Percentiles rank a stretch among this genome's conserved stretches.
Evolutionary conservation across 2,329 filamentous ascomycete species (phyloP).

Genomic region (Tolypocladium sp.): DNA sequence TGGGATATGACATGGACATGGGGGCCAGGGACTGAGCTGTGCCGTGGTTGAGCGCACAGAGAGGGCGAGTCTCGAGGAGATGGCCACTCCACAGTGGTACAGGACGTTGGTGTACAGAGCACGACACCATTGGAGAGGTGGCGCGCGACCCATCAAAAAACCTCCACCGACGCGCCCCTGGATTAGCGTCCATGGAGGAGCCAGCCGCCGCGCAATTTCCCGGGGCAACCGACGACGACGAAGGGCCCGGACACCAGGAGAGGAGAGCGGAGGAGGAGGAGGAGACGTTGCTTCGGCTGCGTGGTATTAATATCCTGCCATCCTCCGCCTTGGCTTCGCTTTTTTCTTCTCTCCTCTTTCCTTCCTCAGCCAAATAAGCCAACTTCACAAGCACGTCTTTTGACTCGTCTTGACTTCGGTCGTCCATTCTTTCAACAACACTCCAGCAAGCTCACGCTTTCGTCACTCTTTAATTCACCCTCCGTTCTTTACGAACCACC

Average conservation of each 20-base stretch:
- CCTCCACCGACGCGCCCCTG: conserved; percentile 8
- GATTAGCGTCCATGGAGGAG: conserved; percentile 5
- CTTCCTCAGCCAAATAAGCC: conserved; percentile 35
- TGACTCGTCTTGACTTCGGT: conserved; percentile 44
- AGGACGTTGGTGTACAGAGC: neutral
- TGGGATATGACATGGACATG: neutral
- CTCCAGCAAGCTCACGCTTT: conserved; percentile 21
- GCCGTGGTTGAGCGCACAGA: neutral
- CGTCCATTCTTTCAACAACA: conserved; percentile 43
- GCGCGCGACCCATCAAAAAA: conserved; percentile 1
- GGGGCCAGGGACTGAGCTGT: neutral
- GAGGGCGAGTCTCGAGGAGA: neutral
- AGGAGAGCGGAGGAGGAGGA: neutral
- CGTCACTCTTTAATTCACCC: conserved; percentile 21
- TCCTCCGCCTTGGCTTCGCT: conserved; percentile 18
- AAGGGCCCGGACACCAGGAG: neutral
- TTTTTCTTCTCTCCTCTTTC: conserved; percentile 16
- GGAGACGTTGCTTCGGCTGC: neutral
- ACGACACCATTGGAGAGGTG: neutral
- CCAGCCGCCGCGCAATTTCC: conserved; percentile 11
- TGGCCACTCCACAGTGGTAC: neutral
- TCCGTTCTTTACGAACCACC: conserved; percentile 20
- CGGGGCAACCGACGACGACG: conserved; percentile 2
- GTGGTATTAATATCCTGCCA: conserved; percentile 37
- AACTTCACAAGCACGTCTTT: conserved; percentile 27